These are phyloP conservation scores for Fusarium palustre DNA, from an alignment of 2,329 filamentous ascomycete genomes.

Conservation along the genomic window DNA sequence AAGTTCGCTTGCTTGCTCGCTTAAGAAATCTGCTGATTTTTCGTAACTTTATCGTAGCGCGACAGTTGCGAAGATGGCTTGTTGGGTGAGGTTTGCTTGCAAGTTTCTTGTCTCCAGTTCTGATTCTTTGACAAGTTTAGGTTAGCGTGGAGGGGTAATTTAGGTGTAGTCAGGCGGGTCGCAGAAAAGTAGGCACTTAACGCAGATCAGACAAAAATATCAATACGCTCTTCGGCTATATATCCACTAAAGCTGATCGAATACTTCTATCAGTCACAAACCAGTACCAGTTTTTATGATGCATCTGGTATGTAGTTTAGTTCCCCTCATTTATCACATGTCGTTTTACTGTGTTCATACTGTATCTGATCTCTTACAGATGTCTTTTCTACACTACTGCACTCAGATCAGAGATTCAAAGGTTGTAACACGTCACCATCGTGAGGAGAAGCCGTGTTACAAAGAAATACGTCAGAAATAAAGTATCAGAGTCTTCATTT, in stretches of 20 bases:
- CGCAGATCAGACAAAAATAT: too few species aligned
- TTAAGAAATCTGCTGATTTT: slow-evolving; percentile 11
- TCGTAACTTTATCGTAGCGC: slow-evolving; percentile 17
- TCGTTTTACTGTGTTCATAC: slow-evolving; percentile 29
- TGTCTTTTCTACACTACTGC: slow-evolving; percentile 8
- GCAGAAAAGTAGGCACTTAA: too few species aligned
- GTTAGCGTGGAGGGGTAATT: slow-evolving; percentile 46
- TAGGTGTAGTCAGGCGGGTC: background rate
- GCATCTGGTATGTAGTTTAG: background rate
- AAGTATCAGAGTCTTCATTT: background rate
- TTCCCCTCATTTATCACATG: slow-evolving; percentile 26
- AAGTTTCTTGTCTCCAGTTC: slow-evolving; percentile 9
- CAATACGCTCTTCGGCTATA: too few species aligned
- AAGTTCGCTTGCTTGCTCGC: slow-evolving; percentile 5
- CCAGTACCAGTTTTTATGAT: too few species aligned
- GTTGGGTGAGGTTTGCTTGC: slow-evolving; percentile 14
- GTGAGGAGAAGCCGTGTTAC: slow-evolving; percentile 12
- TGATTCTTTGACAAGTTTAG: slow-evolving; percentile 16
- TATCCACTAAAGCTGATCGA: too few species aligned
- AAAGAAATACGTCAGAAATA: background rate
- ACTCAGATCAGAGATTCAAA: slow-evolving; percentile 18
- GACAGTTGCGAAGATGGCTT: slow-evolving; percentile 7
- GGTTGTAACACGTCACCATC: slow-evolving; percentile 25
- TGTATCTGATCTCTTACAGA: slow-evolving; percentile 11
- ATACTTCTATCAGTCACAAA: too few species aligned